Evolutionary conservation across 345 rosid genomes (phyloP), one percentile per base, ranked within the genome.

Genomic region (Combretum micranthum): DNA sequence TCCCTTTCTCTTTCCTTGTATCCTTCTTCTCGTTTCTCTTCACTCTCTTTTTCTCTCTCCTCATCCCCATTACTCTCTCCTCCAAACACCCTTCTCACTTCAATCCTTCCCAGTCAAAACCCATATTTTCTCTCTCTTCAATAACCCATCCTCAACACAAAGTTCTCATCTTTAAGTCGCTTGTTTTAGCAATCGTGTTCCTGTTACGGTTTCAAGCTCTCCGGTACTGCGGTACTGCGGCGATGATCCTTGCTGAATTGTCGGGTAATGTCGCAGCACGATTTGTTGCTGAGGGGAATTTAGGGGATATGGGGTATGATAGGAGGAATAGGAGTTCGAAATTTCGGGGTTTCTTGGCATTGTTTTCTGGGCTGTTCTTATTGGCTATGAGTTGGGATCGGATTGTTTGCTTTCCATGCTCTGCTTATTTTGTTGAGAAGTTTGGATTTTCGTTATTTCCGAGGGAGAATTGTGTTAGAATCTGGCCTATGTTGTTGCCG

Each of bases 311-410:
- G 1, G 59, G 59, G 15, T 69, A 69, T 55, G 55, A 55, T 58
- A 66, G 42, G 5, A 64, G 51, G 64, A 61, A 19, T 50, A 55
- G 70, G 47, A 62, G 71, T 17, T 74, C 83, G 16, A 68, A 63
- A 70, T 56, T 73, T 70, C 77, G 75, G 68, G 98, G 98, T 46
- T 83, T 88, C 63, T 61, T 75, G 47, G 62, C 73, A 22, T 76
- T 92, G 72, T 68, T 78, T 48, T 15, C 60, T 45, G 98, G 96
- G 47, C 66, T 92, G 76, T 50, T 86, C 56, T 63, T 92, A 45
- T 72, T 92, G 44, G 85, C 96, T 5, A 43, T 88, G 49, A 80
- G 96, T 72, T 92, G 96, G 98, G 95, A 92, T 77, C 77, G 95
- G 71, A 75, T 73, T 20, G 86, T 79, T 47, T 92, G 96, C 48